Percentiles rank a stretch among this genome's conserved stretches.
phyloP scores from a whole-genome alignment of 257 asterid species.

The Penstemon davidsonii region DNA sequence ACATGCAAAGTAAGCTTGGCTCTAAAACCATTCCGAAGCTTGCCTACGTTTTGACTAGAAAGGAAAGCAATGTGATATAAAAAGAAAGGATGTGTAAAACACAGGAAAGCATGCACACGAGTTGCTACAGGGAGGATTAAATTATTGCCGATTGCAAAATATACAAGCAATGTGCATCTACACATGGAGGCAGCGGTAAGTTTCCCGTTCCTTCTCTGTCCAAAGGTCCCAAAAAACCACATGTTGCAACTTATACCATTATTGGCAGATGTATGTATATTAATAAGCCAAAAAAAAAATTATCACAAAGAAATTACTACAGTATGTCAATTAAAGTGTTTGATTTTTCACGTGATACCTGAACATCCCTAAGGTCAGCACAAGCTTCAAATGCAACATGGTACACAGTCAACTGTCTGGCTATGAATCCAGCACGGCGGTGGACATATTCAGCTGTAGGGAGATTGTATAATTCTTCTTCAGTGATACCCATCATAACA shows the following conservation, averaged over 20 bases:
- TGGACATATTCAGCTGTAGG: conserved; percentile 82
- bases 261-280: conserved; percentile 1
- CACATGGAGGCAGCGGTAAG: background rate
- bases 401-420: conserved; percentile 64
- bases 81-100: too few species aligned
- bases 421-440: conserved; percentile 78
- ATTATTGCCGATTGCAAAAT: too few species aligned
- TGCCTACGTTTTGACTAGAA: background rate
- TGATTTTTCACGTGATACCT: conserved; percentile 48
- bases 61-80: background rate
- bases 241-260: background rate
- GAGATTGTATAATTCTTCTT: conserved; percentile 84
- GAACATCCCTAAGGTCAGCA: conserved; percentile 73
- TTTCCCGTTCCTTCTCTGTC: background rate
- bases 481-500: conserved; percentile 78
- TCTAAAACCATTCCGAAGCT: background rate
- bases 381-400: conserved; percentile 86
- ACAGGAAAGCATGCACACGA: too few species aligned
- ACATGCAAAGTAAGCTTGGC: conserved; percentile 2
- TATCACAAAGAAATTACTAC: background rate
- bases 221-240: background rate
- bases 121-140: background rate
- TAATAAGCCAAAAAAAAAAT: background rate
- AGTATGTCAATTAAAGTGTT: conserved; percentile 9
- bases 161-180: conserved; percentile 7